phyloP scores from a whole-genome alignment of 805 yeast species.

The Candida coquimbonensis region DNA sequence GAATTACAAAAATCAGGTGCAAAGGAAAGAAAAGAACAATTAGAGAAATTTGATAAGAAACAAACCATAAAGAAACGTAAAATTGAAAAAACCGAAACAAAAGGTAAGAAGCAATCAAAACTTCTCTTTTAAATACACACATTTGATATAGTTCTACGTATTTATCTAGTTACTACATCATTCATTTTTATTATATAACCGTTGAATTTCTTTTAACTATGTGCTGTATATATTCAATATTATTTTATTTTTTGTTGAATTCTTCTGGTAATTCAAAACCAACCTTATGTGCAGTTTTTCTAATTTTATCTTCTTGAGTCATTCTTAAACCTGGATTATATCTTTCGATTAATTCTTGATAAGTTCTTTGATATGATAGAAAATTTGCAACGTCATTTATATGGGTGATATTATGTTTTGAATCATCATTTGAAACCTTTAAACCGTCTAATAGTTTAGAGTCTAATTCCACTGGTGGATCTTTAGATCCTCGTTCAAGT shows the following conservation, averaged over 20 bases:
- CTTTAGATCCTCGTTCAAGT: conserved; percentile 13
- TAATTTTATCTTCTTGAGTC: conserved; percentile 71
- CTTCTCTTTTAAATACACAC: neutral
- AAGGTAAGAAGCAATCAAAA: conserved; percentile 4
- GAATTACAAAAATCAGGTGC: conserved; percentile 55
- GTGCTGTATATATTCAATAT: too few relatives aligned
- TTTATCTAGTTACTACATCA: too few relatives aligned
- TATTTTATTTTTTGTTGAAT: neutral
- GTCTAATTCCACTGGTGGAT: conserved; percentile 14
- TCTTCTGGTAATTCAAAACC: conserved; percentile 65
- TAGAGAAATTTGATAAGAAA: conserved; percentile 57
- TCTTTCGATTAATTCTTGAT: conserved; percentile 71
- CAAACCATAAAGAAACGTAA: conserved; percentile 26
- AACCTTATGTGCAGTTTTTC: conserved; percentile 79
- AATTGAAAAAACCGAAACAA: conserved; percentile 3
- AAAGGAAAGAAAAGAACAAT: conserved; percentile 62
- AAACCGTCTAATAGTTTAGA: conserved; percentile 10
- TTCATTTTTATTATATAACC: too few relatives aligned
- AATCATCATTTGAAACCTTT: conserved; percentile 8
- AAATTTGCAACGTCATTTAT: conserved; percentile 55
- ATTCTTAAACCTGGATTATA: conserved; percentile 80
- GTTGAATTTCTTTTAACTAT: too few relatives aligned
- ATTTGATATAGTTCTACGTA: too few relatives aligned
- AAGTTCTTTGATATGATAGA: conserved; percentile 66
- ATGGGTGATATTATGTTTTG: conserved; percentile 28